These are phyloP conservation scores for Vitis vinifera DNA, from an alignment of 164 flowering plant genomes.

Conservation along the genomic window DNA sequence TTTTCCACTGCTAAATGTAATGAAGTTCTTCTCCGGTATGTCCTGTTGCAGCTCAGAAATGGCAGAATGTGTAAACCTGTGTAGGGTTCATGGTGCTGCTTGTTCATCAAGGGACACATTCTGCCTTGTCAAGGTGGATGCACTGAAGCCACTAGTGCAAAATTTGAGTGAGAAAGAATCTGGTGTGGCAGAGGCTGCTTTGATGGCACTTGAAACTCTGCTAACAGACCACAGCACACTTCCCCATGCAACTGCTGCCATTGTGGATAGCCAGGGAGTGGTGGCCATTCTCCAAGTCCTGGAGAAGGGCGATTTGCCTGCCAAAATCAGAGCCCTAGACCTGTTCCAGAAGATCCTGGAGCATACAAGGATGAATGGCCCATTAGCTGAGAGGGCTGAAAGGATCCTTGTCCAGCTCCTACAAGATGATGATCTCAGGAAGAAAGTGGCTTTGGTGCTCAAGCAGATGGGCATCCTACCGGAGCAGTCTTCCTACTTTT, in stretches of 20 bases:
- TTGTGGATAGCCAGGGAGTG: constrained; percentile 21
- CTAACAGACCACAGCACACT: constrained; percentile 15
- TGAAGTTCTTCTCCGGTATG: constrained; percentile 9
- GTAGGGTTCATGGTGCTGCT: constrained; percentile 24
- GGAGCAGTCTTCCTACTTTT: constrained; percentile 29
- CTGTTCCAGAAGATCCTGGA: constrained; percentile 18
- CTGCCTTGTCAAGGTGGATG: constrained; percentile 28
- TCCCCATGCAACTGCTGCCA: constrained; percentile 18
- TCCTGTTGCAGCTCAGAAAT: constrained; percentile 14
- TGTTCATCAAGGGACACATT: constrained; percentile 19
- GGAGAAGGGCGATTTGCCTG: constrained; percentile 20
- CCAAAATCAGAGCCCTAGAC: constrained; percentile 23
- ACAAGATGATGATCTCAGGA: constrained; percentile 21
- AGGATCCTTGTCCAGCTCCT: constrained; percentile 24
- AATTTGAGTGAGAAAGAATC: constrained; percentile 16
- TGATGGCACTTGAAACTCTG: constrained; percentile 26
- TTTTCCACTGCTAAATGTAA: background rate
- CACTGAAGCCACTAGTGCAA: constrained; percentile 21
- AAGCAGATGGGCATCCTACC: constrained; percentile 21
- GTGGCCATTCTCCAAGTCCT: constrained; percentile 20
- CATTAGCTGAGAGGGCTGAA: constrained; percentile 15
- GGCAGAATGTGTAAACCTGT: constrained; percentile 3
- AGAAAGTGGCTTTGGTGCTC: constrained; percentile 22
- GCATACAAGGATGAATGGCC: constrained; percentile 5
- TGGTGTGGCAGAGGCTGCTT: constrained; percentile 26